phyloP scores from a whole-genome alignment of 139 green algal species.

The Chlorella sp. region DNA sequence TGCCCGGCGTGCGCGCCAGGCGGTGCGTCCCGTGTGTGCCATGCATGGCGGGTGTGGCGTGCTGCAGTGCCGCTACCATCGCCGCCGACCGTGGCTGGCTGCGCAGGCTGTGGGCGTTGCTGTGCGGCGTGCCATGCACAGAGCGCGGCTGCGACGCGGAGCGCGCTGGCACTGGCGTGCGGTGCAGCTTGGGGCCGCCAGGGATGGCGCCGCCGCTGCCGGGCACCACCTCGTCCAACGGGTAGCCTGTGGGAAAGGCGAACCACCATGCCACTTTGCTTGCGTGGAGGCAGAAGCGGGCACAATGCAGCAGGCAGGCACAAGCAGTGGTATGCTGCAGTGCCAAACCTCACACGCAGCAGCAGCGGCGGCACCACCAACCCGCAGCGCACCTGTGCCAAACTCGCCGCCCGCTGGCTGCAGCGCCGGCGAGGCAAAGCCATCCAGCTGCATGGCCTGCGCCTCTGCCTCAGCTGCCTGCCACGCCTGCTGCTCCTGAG shows the following conservation, averaged over 20 bases:
- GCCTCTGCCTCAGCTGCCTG: conserved; percentile 16
- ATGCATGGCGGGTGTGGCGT: not conserved
- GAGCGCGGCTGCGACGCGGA: not conserved
- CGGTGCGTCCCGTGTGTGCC: conserved; percentile 6
- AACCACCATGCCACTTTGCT: no score
- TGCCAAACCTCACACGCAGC: no score
- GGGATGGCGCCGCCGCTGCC: conserved; percentile 12
- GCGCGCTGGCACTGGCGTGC: conserved; percentile 33
- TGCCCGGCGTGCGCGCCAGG: conserved; percentile 39
- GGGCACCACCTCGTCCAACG: not conserved
- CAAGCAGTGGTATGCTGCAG: no score
- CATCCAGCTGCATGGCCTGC: not conserved
- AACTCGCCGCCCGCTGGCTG: not conserved
- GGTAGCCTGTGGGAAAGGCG: not conserved
- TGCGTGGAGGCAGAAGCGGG: no score
- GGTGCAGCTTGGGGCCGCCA: conserved; percentile 44
- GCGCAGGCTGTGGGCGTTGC: conserved; percentile 35
- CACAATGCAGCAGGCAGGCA: no score
- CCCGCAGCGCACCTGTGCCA: not conserved
- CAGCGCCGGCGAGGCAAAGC: conserved; percentile 17
- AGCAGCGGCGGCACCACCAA: not conserved
- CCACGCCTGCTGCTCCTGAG: not conserved
- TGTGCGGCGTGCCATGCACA: conserved; percentile 12
- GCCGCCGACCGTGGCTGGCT: not conserved
- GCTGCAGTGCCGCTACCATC: conserved; percentile 4